phyloP scores from a whole-genome alignment of 768 basidiomycete species.

The Dioszegia hungarica region DNA sequence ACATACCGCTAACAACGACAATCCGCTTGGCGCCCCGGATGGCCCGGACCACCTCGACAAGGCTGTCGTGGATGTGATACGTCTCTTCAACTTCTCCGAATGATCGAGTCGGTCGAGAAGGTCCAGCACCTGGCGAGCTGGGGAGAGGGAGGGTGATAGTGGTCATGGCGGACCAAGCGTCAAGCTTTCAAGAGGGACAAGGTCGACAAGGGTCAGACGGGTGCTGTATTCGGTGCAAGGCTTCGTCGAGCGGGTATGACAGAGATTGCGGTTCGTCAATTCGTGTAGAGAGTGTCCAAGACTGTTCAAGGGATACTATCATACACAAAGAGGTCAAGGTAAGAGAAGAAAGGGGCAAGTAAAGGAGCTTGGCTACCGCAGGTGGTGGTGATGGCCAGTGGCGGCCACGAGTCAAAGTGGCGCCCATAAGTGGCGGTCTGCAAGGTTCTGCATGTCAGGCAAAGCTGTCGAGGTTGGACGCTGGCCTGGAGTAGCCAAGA shows the following conservation, averaged over 20 bases:
- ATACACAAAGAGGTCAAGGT: conserved; percentile 35
- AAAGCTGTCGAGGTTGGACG: too few species aligned
- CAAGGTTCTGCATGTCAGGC: too few species aligned
- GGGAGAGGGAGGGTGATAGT: conserved; percentile 8
- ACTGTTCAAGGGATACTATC: conserved; percentile 12
- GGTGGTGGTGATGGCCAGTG: too few species aligned
- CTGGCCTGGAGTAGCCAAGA: too few species aligned
- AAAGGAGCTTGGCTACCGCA: too few species aligned
- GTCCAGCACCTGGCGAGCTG: background rate
- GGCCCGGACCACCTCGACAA: conserved; percentile 5
- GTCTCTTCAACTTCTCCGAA: background rate
- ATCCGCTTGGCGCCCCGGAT: conserved; percentile 57
- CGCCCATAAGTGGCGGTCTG: too few species aligned
- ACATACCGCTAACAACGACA: conserved; percentile 80
- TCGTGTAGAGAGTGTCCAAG: too few species aligned
- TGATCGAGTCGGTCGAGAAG: background rate
- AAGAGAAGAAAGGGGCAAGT: conserved; percentile 25
- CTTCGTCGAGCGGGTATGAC: too few species aligned
- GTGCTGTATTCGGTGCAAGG: too few species aligned
- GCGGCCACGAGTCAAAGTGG: too few species aligned
- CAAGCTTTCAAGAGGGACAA: background rate
- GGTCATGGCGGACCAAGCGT: background rate
- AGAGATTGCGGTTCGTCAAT: background rate
- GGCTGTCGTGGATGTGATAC: background rate
- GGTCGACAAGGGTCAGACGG: background rate